Base-by-base conservation (phyloP, 352 stramenopile species). In the Phytophthora quininea region DNA sequence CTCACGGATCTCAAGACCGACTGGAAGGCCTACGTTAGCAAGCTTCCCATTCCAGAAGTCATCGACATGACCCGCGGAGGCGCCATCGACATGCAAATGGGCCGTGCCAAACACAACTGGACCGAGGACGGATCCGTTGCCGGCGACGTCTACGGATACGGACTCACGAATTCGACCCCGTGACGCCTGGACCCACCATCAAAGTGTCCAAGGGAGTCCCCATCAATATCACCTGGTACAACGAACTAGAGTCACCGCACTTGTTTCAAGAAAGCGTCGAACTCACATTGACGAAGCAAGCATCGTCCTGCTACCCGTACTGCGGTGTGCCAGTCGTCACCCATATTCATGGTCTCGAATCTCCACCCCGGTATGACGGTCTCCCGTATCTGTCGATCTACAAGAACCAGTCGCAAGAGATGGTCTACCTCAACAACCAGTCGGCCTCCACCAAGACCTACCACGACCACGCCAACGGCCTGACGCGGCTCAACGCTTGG, bases 401-500 rank as follows among this genome's bases (percentile, higher is more conserved):
- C 77, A 59, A 70, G 54, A 92, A 92, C 75, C 84, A 90, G 63
- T 85, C 64, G 27, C 74, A 75, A 42, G 70, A 71, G 19, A 76
- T 80, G 43, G 54, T 74, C 2, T 90, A 92, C 67, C 61, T 84
- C 30, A 92, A 92, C 82, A 88, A 82, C 54, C 84, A 90, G 69
- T 89, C 84, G 46, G 73, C 77, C 4, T 73, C 79, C 6, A 90
- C 84, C 45, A 90, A 90, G 62, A 52, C 90, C 11, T 92, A 92
- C 63, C 84, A 92, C 60, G 82, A 92, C 67, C 84, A 92, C 60
- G 80, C 82, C 12, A 86, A 87, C 29, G 82, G 84, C 0, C 70
- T 92, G 31, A 88, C 84, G 7, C 79, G 84, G 15, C 65, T 92
- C 19, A 92, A 90, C 43, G 75, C 74, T 12, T 92, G 84, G 84